Conservation (phyloP, 805 yeast genomes). For the Starmerella bacillaris region DNA sequence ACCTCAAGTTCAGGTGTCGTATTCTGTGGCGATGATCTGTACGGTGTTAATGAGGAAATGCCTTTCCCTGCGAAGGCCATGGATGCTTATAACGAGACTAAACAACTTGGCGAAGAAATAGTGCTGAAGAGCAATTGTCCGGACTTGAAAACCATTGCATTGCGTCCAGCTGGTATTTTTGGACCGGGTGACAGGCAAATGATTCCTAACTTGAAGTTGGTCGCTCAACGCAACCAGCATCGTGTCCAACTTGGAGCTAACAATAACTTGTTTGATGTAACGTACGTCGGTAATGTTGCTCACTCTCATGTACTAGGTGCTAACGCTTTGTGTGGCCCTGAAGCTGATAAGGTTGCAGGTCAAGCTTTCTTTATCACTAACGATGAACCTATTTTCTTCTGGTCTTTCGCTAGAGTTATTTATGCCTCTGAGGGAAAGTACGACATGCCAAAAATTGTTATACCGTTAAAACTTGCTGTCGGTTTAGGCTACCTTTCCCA, state of each 20-base stretch:
- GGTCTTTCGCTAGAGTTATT: slow-evolving; percentile 91
- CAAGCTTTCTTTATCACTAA: slow-evolving; percentile 81
- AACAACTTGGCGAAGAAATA: slow-evolving; percentile 73
- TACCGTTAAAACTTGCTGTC: slow-evolving; percentile 61
- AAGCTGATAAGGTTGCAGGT: slow-evolving; percentile 46
- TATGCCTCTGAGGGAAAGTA: slow-evolving; percentile 93
- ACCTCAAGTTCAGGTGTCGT: slow-evolving; percentile 97
- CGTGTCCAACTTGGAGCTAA: slow-evolving; percentile 90
- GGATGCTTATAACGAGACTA: slow-evolving; percentile 94
- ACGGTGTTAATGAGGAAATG: slow-evolving; percentile 84
- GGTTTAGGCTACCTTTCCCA: slow-evolving; percentile 68
- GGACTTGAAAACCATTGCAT: slow-evolving; percentile 56
- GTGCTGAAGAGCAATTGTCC: slow-evolving; percentile 57
- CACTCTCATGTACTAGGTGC: slow-evolving; percentile 93
- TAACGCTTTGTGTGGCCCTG: slow-evolving; percentile 34
- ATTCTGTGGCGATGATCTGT: slow-evolving; percentile 83
- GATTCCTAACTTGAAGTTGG: slow-evolving; percentile 78
- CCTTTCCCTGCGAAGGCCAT: slow-evolving; percentile 82
- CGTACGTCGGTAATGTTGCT: slow-evolving; percentile 96
- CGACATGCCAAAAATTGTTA: slow-evolving; percentile 47
- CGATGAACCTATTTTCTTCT: slow-evolving; percentile 86
- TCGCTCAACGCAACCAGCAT: slow-evolving; percentile 68
- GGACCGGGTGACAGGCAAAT: slow-evolving; percentile 98
- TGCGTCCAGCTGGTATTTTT: slow-evolving; percentile 94
- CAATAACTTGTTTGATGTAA: slow-evolving; percentile 86